Conservation (phyloP, 345 rosid species). For the Balakata baccata region DNA sequence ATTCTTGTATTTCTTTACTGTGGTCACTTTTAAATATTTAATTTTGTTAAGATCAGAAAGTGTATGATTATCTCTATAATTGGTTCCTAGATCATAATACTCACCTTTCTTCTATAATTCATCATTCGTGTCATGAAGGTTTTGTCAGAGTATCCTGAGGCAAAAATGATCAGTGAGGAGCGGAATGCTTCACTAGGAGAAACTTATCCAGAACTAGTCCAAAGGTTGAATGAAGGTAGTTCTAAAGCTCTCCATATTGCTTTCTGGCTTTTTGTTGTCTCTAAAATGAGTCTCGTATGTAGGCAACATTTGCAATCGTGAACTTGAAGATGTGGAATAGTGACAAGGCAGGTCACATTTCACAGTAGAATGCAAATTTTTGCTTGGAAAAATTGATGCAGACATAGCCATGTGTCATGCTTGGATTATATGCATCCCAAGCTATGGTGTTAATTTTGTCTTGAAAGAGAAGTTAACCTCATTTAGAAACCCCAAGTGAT, state of each 20-base stretch:
- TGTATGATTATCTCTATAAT: background rate
- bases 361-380: background rate
- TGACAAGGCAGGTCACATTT: background rate
- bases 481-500: background rate
- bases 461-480: background rate
- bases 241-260: constrained; percentile 16
- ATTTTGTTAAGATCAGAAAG: background rate
- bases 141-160: constrained; percentile 80
- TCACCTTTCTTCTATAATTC: constrained; percentile 18
- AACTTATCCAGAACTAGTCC: constrained; percentile 53
- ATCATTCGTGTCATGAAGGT: constrained; percentile 48
- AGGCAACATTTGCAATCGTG: background rate
- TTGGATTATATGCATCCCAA: background rate
- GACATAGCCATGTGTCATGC: background rate
- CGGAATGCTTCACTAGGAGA: constrained; percentile 68
- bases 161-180: constrained; percentile 53
- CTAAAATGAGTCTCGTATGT: background rate
- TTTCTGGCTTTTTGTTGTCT: constrained; percentile 1
- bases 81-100: constrained; percentile 13
- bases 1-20: constrained; percentile 18
- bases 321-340: background rate
- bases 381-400: background rate
- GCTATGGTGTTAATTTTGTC: background rate
- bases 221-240: constrained; percentile 73
- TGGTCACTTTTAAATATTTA: background rate